Conservation (phyloP, 1,284 basidiomycete genomes). For the Cutaneotrichosporon mucoides region DNA sequence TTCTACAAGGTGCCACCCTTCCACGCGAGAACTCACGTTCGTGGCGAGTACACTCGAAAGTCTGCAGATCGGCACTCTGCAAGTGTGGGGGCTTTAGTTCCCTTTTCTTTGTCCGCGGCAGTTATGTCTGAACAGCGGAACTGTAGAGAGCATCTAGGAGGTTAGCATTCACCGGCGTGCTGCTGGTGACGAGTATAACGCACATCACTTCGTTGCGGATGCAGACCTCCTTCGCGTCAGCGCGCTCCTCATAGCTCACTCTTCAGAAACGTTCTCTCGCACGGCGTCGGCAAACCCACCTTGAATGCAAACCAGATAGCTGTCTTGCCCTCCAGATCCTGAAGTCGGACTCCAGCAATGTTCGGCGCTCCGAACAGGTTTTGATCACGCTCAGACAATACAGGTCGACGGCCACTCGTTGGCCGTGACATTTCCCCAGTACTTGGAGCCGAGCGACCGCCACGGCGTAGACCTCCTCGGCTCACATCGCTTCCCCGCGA, state of each 20-base stretch:
- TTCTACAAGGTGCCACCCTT: no score
- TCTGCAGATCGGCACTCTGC: constrained; percentile 25
- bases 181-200: constrained; percentile 10
- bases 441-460: constrained; percentile 2
- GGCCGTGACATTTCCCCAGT: constrained; percentile 7
- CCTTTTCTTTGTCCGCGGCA: constrained; percentile 13
- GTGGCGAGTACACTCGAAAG: constrained; percentile 41
- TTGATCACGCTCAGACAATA: no score
- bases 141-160: constrained; percentile 26
- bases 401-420: no score
- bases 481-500: neutral
- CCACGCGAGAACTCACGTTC: constrained; percentile 28
- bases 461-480: neutral
- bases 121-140: constrained; percentile 40
- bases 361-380: constrained; percentile 39
- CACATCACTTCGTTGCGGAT: constrained; percentile 41
- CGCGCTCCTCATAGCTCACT: constrained; percentile 26
- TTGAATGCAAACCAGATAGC: constrained; percentile 46
- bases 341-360: constrained; percentile 34
- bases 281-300: constrained; percentile 13
- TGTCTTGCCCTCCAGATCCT: constrained; percentile 30
- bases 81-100: constrained; percentile 21
- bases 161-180: constrained; percentile 34
- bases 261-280: constrained; percentile 19
- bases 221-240: constrained; percentile 32